Evolutionary conservation across 108 stramenopile species (phyloP), one percentile per base, ranked within the genome.

Genomic region (Nitzschia sp.): DNA sequence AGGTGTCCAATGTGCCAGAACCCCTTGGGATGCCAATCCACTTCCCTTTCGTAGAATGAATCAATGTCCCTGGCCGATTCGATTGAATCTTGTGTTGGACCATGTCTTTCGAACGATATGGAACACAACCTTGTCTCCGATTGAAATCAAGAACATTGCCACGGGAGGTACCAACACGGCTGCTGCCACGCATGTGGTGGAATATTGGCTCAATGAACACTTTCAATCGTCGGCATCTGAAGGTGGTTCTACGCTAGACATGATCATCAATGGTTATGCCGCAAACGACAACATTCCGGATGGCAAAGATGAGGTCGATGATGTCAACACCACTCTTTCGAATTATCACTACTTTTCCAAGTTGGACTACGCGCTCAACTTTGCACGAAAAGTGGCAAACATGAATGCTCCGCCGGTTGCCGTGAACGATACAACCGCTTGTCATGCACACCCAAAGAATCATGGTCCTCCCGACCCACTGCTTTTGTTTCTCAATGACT

Each of bases 201-300:
- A 76, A 34, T 71, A 81, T 52, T 51, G 63, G 48, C 42, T 81
- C 48, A 73, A 79, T 51, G 55, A 53, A 0, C 51, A 78, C 20
- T 29, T 81, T 43, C 46, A 74, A 0, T 65, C 54, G 3, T 67
- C 77, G 52, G 65, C 80, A 57, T 78, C 88, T 10, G 29, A 1
- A 3, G 29, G 29, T 5, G 5, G 29, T 34, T 34, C 29, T 34
- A 34, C 29, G 1, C 29, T 34, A 34, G 85, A 89, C 62, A 48
- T 89, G 11, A 58, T 89, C 2, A 73, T 89, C 53, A 89, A 86
- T 76, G 83, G 80, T 44, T 89, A 86, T 46, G 67, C 82, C 0
- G 83, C 84, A 15, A 89, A 89, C 59, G 88, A 89, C 59, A 77
- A 80, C 53, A 22, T 67, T 19, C 53, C 66, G 2, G 53, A 39